These are phyloP conservation scores for Russula abietina DNA, from an alignment of 768 basidiomycete genomes.

Conservation along the genomic window DNA sequence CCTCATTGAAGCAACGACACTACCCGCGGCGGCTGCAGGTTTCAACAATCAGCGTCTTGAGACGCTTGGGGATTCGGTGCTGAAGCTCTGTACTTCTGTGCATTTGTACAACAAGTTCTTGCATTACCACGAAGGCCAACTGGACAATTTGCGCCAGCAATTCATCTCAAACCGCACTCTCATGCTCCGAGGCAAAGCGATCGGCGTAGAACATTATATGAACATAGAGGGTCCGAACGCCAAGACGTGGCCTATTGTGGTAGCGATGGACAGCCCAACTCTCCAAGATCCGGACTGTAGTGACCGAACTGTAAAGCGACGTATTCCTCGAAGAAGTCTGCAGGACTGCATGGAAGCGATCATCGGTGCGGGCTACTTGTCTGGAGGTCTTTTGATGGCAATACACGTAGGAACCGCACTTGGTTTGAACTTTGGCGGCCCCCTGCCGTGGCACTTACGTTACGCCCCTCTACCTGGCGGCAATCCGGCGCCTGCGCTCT, in stretches of 20 bases:
- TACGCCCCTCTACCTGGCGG: constrained; percentile 36
- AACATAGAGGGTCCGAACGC: constrained; percentile 52
- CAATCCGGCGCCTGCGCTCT: constrained; percentile 41
- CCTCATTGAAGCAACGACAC: constrained; percentile 68
- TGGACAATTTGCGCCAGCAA: constrained; percentile 56
- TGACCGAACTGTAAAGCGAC: constrained; percentile 37
- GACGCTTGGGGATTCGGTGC: constrained; percentile 79
- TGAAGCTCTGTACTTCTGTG: constrained; percentile 70
- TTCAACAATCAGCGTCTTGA: constrained; percentile 85
- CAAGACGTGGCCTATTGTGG: constrained; percentile 52
- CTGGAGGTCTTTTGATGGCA: constrained; percentile 67
- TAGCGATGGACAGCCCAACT: constrained; percentile 36
- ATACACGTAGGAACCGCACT: constrained; percentile 58
- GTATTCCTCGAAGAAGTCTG: constrained; percentile 61
- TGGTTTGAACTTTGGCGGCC: constrained; percentile 68
- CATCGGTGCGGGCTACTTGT: constrained; percentile 68
- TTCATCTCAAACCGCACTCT: constrained; percentile 68
- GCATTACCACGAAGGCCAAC: constrained; percentile 76
- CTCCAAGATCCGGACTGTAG: constrained; percentile 26
- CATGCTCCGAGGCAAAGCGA: constrained; percentile 56
- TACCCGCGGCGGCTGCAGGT: constrained; percentile 55
- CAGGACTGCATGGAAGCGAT: constrained; percentile 88
- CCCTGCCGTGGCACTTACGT: constrained; percentile 59
- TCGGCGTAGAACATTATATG: constrained; percentile 57
- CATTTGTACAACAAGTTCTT: constrained; percentile 74